These are phyloP conservation scores for Graphiopsis chlorocephala DNA, from an alignment of 2,329 filamentous ascomycete species.

Conservation along the genomic window DNA sequence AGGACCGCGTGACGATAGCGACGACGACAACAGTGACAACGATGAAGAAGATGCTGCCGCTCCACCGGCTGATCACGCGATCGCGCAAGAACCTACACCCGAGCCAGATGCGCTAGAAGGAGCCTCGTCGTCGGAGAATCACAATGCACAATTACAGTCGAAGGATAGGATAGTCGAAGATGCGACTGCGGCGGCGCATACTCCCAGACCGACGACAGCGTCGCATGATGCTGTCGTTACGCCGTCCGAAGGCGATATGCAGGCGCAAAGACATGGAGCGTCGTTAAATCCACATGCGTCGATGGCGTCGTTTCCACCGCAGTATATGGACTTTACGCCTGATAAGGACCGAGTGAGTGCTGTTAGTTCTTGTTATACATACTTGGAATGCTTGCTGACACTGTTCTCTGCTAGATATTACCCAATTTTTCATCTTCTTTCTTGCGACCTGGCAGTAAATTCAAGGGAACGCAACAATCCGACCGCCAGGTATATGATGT, in stretches of 20 bases:
- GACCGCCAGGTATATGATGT: constrained; percentile 93
- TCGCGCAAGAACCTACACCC: constrained; percentile 30
- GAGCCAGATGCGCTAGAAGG: constrained; percentile 24
- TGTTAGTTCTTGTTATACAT: not conserved
- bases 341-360: constrained; percentile 8
- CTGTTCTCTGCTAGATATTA: constrained; percentile 54
- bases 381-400: not conserved
- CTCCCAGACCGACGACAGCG: constrained; percentile 14
- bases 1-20: constrained; percentile 22
- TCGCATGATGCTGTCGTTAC: constrained; percentile 22
- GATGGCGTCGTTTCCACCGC: constrained; percentile 18
- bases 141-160: constrained; percentile 11
- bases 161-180: constrained; percentile 2
- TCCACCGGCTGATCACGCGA: constrained; percentile 24
- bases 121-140: not conserved
- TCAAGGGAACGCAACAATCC: constrained; percentile 86
- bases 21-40: constrained; percentile 22
- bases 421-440: constrained; percentile 82
- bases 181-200: not conserved
- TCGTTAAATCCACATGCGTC: constrained; percentile 23
- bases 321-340: constrained; percentile 8
- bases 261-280: constrained; percentile 28
- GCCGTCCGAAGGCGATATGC: constrained; percentile 17
- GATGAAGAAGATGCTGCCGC: constrained; percentile 30
- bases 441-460: constrained; percentile 81